Evolutionary conservation across 1,284 basidiomycete genomes (phyloP).

Genomic region (Puccinia sorghi): DNA sequence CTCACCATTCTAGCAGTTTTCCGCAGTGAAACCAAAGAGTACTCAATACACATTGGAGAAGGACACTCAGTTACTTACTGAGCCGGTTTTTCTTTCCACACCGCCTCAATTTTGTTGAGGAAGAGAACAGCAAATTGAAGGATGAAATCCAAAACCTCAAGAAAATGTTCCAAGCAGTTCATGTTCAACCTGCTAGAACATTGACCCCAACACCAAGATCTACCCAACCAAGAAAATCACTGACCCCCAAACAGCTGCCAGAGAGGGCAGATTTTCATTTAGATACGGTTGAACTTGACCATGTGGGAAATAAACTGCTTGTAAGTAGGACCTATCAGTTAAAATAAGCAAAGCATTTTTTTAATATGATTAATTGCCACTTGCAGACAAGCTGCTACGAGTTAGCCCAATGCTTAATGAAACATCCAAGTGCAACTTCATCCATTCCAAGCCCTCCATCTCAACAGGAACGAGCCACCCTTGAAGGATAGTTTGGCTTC

Average conservation of each 20-base stretch:
- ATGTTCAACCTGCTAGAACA: background rate
- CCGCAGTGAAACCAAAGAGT: too few species aligned
- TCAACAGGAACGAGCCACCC: background rate
- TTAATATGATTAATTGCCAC: too few species aligned
- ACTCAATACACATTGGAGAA: too few species aligned
- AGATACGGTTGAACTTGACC: constrained; percentile 6
- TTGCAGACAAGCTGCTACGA: constrained; percentile 30
- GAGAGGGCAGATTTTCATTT: background rate
- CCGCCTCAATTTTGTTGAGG: constrained; percentile 30
- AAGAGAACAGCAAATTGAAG: constrained; percentile 31
- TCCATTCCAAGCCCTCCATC: constrained; percentile 27
- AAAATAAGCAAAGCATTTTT: too few species aligned
- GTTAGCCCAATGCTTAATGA: constrained; percentile 35
- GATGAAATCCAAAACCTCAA: constrained; percentile 17
- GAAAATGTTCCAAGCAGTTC: constrained; percentile 22
- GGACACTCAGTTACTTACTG: too few species aligned
- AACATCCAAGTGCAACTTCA: constrained; percentile 12
- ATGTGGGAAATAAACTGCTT: background rate
- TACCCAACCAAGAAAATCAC: background rate
- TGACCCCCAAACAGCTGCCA: background rate
- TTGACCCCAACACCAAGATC: constrained; percentile 8
- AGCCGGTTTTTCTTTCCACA: too few species aligned
- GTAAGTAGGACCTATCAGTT: background rate
- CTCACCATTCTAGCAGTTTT: too few species aligned
- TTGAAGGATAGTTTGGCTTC: constrained; percentile 26